A percentile compares a stretch with the other conserved stretches of the same genome.
These are phyloP conservation scores for Globisporangium radiosum DNA, from an alignment of 352 stramenopile genomes.

Conservation along the genomic window DNA sequence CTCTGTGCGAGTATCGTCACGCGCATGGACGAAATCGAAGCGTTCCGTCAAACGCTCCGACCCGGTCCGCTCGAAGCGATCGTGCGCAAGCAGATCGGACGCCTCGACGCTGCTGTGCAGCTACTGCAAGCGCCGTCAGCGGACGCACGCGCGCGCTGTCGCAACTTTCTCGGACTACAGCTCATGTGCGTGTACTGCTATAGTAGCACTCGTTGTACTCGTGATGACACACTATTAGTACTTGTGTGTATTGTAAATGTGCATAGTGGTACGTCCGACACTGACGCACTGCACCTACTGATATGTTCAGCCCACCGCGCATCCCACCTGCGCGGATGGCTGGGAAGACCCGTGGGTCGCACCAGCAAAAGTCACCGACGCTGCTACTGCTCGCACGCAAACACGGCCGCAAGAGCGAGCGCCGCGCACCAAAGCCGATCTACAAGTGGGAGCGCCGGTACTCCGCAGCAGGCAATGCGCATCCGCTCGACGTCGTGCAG, in stretches of 20 bases:
- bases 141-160: neutral
- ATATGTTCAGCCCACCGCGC: slow-evolving; percentile 2
- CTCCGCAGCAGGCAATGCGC: too few species aligned
- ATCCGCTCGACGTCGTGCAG: slow-evolving; percentile 1
- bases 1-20: slow-evolving; percentile 29
- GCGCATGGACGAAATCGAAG: slow-evolving; percentile 36
- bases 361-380: slow-evolving; percentile 11
- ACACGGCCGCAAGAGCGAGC: slow-evolving; percentile 27
- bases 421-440: slow-evolving; percentile 37
- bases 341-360: slow-evolving; percentile 15
- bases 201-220: too few species aligned
- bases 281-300: too few species aligned
- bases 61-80: slow-evolving; percentile 40
- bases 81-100: slow-evolving; percentile 35
- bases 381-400: slow-evolving; percentile 8
- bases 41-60: slow-evolving; percentile 31
- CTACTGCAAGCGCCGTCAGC: slow-evolving; percentile 16
- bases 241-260: too few species aligned
- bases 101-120: slow-evolving; percentile 25
- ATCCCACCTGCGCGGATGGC: neutral
- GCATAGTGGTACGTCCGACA: too few species aligned
- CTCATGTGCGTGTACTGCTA: neutral
- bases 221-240: too few species aligned
- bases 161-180: slow-evolving; percentile 6
- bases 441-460: slow-evolving; percentile 51